A percentile compares a stretch with the other conserved stretches of the same genome.
Conservation (phyloP, 2,329 filamentous ascomycete genomes). For the Penicillium sp. region DNA sequence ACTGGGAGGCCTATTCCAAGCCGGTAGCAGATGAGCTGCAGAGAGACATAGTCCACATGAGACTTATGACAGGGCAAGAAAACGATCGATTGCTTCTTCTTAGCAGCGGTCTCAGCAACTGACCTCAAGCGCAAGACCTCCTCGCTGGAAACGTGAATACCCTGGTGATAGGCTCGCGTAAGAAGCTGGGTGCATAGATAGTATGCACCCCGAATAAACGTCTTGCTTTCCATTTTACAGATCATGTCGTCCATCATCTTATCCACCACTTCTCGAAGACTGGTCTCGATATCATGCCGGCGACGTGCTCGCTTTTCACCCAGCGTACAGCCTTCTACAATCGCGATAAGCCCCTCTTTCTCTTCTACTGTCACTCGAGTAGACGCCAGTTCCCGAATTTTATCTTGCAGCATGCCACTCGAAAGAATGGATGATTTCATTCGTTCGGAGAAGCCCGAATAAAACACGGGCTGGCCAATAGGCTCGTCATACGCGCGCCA, state of each 20-base stretch:
- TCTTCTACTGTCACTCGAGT: slow-evolving; percentile 74
- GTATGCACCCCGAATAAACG: slow-evolving; percentile 89
- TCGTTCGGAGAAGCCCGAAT: slow-evolving; percentile 84
- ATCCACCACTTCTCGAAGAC: slow-evolving; percentile 77
- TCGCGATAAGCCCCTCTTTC: slow-evolving; percentile 66
- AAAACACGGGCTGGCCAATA: slow-evolving; percentile 91
- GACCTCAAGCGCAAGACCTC: slow-evolving; percentile 81
- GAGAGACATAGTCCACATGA: slow-evolving; percentile 92
- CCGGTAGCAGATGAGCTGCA: slow-evolving; percentile 94
- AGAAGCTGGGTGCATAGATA: slow-evolving; percentile 85
- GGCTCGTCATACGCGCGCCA: slow-evolving; percentile 93
- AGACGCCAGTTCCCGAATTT: slow-evolving; percentile 75
- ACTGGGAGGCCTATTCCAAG: slow-evolving; percentile 85
- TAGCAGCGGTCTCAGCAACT: slow-evolving; percentile 78
- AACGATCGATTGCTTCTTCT: slow-evolving; percentile 91
- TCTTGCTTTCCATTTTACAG: slow-evolving; percentile 96
- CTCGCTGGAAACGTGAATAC: slow-evolving; percentile 91
- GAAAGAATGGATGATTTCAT: slow-evolving; percentile 79
- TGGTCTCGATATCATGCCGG: slow-evolving; percentile 64
- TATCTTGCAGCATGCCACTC: slow-evolving; percentile 70
- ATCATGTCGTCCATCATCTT: slow-evolving; percentile 94
- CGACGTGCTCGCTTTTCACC: slow-evolving; percentile 33
- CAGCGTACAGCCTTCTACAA: slow-evolving; percentile 26
- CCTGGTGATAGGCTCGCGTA: slow-evolving; percentile 92
- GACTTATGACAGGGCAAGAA: slow-evolving; percentile 94